A percentile compares a stretch with the other conserved stretches of the same genome.
Evolutionary conservation across 148 eudicot species (phyloP).

Genomic region (Simmondsia chinensis): DNA sequence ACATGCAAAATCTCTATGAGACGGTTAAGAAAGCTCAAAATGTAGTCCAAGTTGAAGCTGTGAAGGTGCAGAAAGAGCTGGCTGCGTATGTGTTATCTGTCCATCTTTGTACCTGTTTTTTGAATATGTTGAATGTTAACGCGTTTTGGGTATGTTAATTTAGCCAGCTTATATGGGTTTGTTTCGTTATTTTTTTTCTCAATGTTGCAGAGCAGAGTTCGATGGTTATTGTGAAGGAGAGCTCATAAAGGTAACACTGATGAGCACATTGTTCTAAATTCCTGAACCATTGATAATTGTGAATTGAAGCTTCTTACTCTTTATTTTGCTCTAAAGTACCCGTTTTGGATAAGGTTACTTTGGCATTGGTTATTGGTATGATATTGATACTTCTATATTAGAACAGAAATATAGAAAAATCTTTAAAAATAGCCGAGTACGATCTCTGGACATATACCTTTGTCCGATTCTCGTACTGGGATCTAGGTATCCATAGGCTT

Average conservation of each 20-base stretch:
- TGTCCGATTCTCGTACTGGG: too few species aligned
- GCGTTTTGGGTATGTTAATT: not conserved
- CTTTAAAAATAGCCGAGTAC: too few species aligned
- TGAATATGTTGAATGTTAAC: not conserved
- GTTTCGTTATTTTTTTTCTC: constrained; percentile 3
- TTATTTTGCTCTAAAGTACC: not conserved
- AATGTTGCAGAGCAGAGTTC: constrained; percentile 76
- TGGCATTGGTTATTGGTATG: not conserved
- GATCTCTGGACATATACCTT: too few species aligned
- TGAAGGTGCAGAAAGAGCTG: constrained; percentile 87
- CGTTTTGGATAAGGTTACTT: too few species aligned
- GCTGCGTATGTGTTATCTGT: constrained; percentile 50
- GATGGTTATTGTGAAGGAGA: constrained; percentile 98
- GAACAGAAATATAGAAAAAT: too few species aligned
- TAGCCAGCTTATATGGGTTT: not conserved
- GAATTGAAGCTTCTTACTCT: constrained; percentile 1
- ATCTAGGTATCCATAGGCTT: constrained; percentile 3
- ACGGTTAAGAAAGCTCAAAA: constrained; percentile 95
- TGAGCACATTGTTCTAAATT: too few species aligned
- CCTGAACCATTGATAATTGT: too few species aligned
- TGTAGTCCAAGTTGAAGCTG: constrained; percentile 91
- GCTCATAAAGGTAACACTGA: constrained; percentile 93
- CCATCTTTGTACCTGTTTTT: not conserved
- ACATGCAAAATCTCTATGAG: constrained; percentile 90
- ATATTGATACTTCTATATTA: too few species aligned